These are phyloP conservation scores for Alternaria panax DNA, from an alignment of 2,329 filamentous ascomycete genomes.

Conservation along the genomic window DNA sequence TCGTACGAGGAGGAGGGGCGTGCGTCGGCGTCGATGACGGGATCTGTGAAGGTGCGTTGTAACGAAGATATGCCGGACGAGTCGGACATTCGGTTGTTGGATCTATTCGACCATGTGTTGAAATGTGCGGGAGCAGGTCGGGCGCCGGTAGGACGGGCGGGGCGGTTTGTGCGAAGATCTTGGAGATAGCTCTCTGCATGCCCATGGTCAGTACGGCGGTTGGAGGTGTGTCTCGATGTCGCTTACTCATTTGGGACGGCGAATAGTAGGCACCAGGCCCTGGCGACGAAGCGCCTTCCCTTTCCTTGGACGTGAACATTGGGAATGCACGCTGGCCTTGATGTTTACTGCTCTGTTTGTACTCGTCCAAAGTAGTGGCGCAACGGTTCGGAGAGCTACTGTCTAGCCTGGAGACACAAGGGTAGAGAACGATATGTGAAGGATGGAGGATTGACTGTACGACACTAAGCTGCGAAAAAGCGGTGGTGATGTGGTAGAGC, in stretches of 20 bases:
- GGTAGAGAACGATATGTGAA: constrained; percentile 6
- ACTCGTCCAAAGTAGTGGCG: neutral
- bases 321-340: constrained; percentile 15
- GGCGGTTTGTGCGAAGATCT: constrained; percentile 72
- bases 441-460: constrained; percentile 14
- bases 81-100: constrained; percentile 30
- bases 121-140: constrained; percentile 67
- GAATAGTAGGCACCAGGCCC: constrained; percentile 48
- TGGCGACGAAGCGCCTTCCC: constrained; percentile 47
- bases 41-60: constrained; percentile 37
- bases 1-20: constrained; percentile 27
- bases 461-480: constrained; percentile 27
- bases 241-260: constrained; percentile 51
- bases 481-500: constrained; percentile 42
- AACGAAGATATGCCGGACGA: constrained; percentile 37
- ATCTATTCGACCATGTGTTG: constrained; percentile 46
- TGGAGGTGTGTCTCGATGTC: constrained; percentile 12
- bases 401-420: neutral
- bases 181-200: constrained; percentile 71
- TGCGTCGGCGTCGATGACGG: constrained; percentile 29
- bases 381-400: neutral
- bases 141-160: constrained; percentile 73
- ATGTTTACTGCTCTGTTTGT: constrained; percentile 28
- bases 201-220: constrained; percentile 26
- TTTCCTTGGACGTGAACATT: constrained; percentile 46